These are phyloP conservation scores for Spatholobus suberectus DNA, from an alignment of 306 rosid species.

Conservation along the genomic window DNA sequence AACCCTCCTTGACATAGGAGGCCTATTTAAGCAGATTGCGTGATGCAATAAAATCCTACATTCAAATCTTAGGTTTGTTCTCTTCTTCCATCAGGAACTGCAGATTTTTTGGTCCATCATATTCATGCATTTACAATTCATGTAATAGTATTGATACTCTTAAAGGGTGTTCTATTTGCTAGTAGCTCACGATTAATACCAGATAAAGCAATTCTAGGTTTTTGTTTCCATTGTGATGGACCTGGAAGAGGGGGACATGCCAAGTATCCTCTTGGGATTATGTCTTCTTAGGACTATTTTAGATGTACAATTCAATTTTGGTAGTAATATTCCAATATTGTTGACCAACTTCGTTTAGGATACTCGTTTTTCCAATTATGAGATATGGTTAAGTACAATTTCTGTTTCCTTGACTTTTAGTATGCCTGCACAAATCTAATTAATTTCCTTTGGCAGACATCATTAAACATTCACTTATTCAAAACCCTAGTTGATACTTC, in stretches of 20 bases:
- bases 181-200: background rate
- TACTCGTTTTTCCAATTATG: no score
- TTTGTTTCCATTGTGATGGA: background rate
- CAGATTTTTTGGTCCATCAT: no score
- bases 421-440: background rate
- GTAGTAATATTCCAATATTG: no score
- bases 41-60: background rate
- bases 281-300: background rate
- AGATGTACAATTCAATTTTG: no score
- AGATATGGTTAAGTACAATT: no score
- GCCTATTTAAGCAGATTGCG: background rate
- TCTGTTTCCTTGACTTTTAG: background rate
- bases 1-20: background rate
- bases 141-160: no score
- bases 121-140: no score
- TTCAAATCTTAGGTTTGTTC: background rate
- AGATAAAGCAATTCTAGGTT: constrained; percentile 1
- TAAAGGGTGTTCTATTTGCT: background rate
- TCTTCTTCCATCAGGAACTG: no score
- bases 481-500: background rate
- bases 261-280: background rate
- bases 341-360: no score
- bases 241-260: background rate
- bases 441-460: background rate
- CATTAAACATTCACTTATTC: background rate